A percentile compares a stretch with the other conserved stretches of the same genome.
Evolutionary conservation across 2,329 filamentous ascomycete genomes (phyloP).

Genomic region (Zopfia rhizophila): DNA sequence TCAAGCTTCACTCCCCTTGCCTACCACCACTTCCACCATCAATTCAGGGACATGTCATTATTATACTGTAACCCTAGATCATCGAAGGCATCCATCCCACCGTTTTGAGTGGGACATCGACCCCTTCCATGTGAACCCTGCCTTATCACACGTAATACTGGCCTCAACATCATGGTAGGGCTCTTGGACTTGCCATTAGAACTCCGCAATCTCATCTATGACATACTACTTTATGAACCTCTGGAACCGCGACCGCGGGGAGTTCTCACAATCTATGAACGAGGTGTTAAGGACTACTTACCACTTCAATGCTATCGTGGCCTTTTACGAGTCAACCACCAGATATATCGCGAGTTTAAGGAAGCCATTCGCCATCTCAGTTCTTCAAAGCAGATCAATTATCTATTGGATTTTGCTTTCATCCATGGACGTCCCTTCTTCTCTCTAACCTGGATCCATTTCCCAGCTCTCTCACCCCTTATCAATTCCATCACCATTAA

Average conservation of each 20-base stretch:
- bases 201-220: constrained; percentile 41
- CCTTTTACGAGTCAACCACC: constrained; percentile 34
- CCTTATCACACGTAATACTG: too few species aligned
- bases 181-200: constrained; percentile 44
- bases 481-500: constrained; percentile 43
- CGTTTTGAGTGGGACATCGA: too few species aligned
- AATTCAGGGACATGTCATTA: too few species aligned
- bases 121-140: too few species aligned
- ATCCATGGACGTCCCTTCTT: constrained; percentile 48
- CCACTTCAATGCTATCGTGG: constrained; percentile 41
- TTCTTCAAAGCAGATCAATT: constrained; percentile 34
- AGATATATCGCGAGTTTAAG: constrained; percentile 39
- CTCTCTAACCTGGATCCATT: constrained; percentile 39
- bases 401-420: constrained; percentile 41
- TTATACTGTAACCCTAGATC: too few species aligned
- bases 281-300: constrained; percentile 39
- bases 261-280: constrained; percentile 41
- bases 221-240: constrained; percentile 34
- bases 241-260: constrained; percentile 36
- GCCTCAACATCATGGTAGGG: constrained; percentile 36
- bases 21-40: too few species aligned
- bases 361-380: constrained; percentile 39
- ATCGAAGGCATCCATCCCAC: too few species aligned
- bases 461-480: constrained; percentile 38
- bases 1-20: too few species aligned